Evolutionary conservation across 352 stramenopile species (phyloP).

Genomic region (Lagenidium sp.): DNA sequence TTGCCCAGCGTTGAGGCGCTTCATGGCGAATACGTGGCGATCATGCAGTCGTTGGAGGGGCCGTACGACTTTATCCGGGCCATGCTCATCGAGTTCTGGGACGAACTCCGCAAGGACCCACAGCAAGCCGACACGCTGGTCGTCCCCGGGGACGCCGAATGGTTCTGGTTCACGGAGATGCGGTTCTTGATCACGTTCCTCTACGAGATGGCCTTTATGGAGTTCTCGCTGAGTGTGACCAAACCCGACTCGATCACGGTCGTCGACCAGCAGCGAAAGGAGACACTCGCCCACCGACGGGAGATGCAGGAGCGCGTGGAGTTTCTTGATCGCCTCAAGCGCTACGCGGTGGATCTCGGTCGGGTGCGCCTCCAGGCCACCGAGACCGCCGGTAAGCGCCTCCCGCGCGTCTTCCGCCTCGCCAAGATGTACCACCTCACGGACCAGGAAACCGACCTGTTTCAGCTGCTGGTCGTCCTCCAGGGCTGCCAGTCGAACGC

Average conservation of each 20-base stretch:
- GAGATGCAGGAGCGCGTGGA: constrained; percentile 73
- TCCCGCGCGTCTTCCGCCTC: constrained; percentile 65
- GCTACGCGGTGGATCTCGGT: constrained; percentile 49
- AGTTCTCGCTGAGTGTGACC: constrained; percentile 78
- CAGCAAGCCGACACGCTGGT: constrained; percentile 19
- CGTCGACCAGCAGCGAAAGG: constrained; percentile 21
- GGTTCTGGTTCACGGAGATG: constrained; percentile 83
- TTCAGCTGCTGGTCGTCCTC: constrained; percentile 76
- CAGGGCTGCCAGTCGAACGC: constrained; percentile 81
- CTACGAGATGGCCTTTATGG: constrained; percentile 81
- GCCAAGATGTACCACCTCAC: constrained; percentile 68
- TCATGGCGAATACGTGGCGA: constrained; percentile 5
- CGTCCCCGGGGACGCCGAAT: constrained; percentile 42
- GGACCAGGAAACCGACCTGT: constrained; percentile 58
- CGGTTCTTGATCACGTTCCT: constrained; percentile 75
- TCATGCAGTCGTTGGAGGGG: constrained; percentile 9
- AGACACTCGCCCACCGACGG: constrained; percentile 47
- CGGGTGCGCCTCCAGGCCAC: constrained; percentile 41
- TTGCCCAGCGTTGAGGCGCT: constrained; percentile 1
- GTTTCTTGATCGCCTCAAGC: constrained; percentile 53
- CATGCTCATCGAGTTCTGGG: constrained; percentile 64
- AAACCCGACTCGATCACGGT: constrained; percentile 66
- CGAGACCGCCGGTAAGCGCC: constrained; percentile 16
- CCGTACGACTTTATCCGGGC: constrained; percentile 44
- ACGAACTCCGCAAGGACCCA: constrained; percentile 43